Evolutionary conservation across 306 rosid genomes (phyloP), one percentile per base, ranked within the genome.

Genomic region (Purshia tridentata): DNA sequence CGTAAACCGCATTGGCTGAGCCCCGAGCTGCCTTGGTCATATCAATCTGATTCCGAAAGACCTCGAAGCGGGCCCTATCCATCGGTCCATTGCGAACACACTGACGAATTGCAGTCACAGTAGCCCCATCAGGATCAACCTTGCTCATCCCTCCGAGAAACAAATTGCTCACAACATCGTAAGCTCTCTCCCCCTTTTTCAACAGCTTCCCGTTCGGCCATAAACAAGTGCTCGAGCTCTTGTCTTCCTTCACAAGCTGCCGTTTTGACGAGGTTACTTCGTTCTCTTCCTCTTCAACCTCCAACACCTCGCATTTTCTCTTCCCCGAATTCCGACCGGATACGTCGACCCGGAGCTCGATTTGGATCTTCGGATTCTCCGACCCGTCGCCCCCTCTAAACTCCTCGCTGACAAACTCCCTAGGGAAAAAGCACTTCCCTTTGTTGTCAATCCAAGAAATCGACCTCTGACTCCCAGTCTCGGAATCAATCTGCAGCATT

Each of bases 371-470:
- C 42, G 65, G 78, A 69, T 35, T 49, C 64, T 67, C 77, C 52
- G n/a, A 22, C 50, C 13, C 77, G 6, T 74, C 50, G 44, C 6
- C 39, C 16, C 72, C 50, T 40, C 6, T 23, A 16, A 65, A 50
- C 40, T 82, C 87, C 46, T 83, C 83, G 41, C 81, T 61, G 13
- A 86, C 4, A 40, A 88, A 90, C n/a, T 37, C 37, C 58, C 5
- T 67, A 1, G 92, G 92, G 67, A 90, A 88, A 64, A 90, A 87
- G 23, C 79, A 76, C 67, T 72, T 81, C 3, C 82, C 83, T 4
- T 72, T 54, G 20, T 82, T 70, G 37, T 90, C 91, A 44, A 87
- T 72, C 96, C 96, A 90, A 19, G 96, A 82, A 64, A 90, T 83
- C 12, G 91, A 90, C 48, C 96, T 63, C 70, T 77, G 85, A 14